Evolutionary conservation across 164 flowering plant species (phyloP).

Genomic region (Echeveria elegans): DNA sequence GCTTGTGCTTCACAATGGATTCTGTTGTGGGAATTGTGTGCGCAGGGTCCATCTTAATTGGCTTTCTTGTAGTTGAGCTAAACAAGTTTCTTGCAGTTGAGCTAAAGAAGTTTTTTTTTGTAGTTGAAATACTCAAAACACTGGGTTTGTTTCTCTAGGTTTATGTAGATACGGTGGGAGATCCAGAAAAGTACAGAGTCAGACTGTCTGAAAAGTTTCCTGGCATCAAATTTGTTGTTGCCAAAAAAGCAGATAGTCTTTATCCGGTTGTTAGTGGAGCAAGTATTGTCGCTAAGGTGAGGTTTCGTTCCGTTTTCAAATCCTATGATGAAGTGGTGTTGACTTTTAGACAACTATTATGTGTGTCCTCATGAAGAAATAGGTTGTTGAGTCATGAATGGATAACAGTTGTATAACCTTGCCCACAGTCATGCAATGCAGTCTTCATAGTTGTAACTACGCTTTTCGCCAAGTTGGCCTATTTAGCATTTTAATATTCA

Average conservation of each 20-base stretch:
- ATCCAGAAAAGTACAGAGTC: conserved; percentile 67
- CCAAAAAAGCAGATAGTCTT: conserved; percentile 96
- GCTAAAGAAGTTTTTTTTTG: background rate
- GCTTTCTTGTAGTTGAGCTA: background rate
- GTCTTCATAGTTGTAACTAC: background rate
- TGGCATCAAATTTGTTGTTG: conserved; percentile 67
- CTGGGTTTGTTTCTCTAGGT: conserved; percentile 33
- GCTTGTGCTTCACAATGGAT: background rate
- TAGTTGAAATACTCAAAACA: background rate
- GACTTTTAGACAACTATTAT: background rate
- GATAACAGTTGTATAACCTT: background rate
- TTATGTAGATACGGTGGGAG: conserved; percentile 93
- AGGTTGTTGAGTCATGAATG: background rate
- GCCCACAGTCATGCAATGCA: background rate
- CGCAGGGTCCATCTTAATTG: background rate
- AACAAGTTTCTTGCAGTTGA: background rate
- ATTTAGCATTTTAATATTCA: too few species aligned
- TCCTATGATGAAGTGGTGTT: background rate
- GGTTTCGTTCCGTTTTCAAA: background rate
- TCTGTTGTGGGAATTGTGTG: background rate
- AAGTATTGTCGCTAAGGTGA: conserved; percentile 92
- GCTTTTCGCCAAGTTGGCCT: too few species aligned
- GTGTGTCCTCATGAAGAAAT: background rate
- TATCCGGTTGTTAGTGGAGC: conserved; percentile 97
- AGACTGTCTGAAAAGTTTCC: conserved; percentile 74